Evolutionary conservation across 208 protist species (phyloP).

Genomic region (Leishmania lainsoni): DNA sequence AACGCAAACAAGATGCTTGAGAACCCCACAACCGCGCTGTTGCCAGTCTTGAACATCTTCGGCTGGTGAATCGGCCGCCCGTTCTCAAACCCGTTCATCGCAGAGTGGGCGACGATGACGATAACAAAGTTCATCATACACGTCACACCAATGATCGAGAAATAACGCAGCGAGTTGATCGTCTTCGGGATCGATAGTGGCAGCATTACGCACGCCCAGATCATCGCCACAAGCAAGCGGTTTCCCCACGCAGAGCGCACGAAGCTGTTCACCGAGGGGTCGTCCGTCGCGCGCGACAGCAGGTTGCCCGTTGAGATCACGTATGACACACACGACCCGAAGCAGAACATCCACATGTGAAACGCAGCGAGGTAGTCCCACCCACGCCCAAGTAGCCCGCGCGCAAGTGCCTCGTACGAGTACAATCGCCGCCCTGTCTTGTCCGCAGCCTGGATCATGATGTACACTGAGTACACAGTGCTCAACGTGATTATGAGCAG

Average conservation of each 20-base stretch:
- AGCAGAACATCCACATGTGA: slow-evolving; percentile 87
- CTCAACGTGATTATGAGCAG: slow-evolving; percentile 61
- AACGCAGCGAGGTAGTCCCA: slow-evolving; percentile 79
- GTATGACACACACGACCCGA: slow-evolving; percentile 82
- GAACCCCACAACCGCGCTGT: slow-evolving; percentile 66
- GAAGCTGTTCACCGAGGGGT: slow-evolving; percentile 46
- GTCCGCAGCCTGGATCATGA: slow-evolving; percentile 75
- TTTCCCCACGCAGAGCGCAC: slow-evolving; percentile 50
- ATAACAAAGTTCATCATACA: slow-evolving; percentile 83
- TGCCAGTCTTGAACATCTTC: slow-evolving; percentile 63
- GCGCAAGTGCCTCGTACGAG: slow-evolving; percentile 71
- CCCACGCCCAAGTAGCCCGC: slow-evolving; percentile 65
- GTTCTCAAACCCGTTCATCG: slow-evolving; percentile 52
- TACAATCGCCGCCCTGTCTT: slow-evolving; percentile 49
- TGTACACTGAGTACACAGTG: slow-evolving; percentile 83
- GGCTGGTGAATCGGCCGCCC: slow-evolving; percentile 59
- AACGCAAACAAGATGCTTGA: slow-evolving; percentile 87
- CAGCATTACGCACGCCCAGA: slow-evolving; percentile 80
- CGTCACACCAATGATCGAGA: slow-evolving; percentile 69
- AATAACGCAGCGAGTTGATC: slow-evolving; percentile 88
- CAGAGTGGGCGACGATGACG: slow-evolving; percentile 72
- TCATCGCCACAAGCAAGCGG: slow-evolving; percentile 53
- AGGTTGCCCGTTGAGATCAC: slow-evolving; percentile 81
- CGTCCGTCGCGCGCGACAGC: slow-evolving; percentile 47
- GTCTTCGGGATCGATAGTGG: slow-evolving; percentile 77